Conservation (phyloP, 169 alveolate species). For the Sarcocystis neurona region DNA sequence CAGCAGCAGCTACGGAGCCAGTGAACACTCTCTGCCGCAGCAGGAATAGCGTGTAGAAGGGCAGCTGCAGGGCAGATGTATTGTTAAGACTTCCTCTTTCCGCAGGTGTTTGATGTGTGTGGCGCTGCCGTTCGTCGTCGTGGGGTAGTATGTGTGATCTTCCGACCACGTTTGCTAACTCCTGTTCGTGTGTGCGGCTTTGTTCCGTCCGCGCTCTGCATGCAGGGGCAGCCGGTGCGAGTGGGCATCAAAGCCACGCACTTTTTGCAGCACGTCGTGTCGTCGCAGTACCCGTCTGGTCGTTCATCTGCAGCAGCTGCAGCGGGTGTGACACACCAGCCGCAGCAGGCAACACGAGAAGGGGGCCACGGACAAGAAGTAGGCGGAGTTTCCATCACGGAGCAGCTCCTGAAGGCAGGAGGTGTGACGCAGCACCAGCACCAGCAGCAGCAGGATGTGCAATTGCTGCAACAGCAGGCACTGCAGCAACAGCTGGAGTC, state of each 20-base stretch:
- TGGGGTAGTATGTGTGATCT: too few species aligned
- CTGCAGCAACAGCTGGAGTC: too few species aligned
- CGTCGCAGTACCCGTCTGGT: conserved; percentile 25
- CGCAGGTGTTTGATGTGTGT: too few species aligned
- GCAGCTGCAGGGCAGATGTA: too few species aligned
- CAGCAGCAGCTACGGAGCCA: too few species aligned
- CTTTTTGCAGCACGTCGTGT: conserved; percentile 42
- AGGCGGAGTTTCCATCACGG: neutral
- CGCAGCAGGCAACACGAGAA: neutral
- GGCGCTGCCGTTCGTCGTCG: too few species aligned
- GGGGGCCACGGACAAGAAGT: neutral
- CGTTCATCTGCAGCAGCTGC: neutral
- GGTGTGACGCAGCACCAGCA: neutral
- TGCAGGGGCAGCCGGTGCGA: conserved; percentile 34
- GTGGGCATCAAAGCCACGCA: conserved; percentile 54
- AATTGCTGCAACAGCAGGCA: neutral
- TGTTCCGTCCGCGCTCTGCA: neutral
- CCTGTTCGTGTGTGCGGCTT: neutral
- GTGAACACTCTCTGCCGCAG: too few species aligned
- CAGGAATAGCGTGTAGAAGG: too few species aligned
- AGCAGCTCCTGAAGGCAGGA: neutral
- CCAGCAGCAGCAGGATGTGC: neutral
- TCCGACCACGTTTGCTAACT: too few species aligned
- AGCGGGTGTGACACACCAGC: neutral
- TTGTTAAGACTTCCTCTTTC: too few species aligned